Base-by-base conservation (phyloP, 768 basidiomycete species). In the Erythrobasidium yunnanense region DNA sequence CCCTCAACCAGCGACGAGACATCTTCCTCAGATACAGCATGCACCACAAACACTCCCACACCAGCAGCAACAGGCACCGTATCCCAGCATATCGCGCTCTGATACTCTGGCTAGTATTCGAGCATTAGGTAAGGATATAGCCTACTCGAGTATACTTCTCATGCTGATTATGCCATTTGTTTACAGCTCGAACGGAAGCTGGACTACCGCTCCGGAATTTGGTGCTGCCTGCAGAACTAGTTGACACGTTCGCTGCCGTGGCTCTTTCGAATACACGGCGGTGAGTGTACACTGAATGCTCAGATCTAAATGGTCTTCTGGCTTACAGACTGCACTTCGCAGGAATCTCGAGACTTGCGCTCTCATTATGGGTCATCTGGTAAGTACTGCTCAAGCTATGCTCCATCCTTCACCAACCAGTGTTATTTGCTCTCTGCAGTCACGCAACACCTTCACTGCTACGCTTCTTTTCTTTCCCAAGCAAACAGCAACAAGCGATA, bases 261-360 rank as follows among this genome's bases (percentile, higher is more conserved):
- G 52, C 52, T n/a, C 23, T 32, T 20, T 30, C 52, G 20, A 54
- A 54, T 54, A 54, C 52, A n/a, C n/a, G n/a, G n/a, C 23, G 32
- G 52, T 54, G 23, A 54, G 38, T 42, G 38, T 42, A 11, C 38
- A 54, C 32, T 54, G n/a, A 13, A 23, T 22, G 32, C 52, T 20
- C 3, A 23, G 13, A 52, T 22, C 17, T 52, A 8, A 52, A 52
- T 8, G 13, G 13, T 13, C 50, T 11, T 13, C 25, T n/a, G 25
- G 13, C 50, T 8, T 8, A n/a, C 29, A 27, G 25, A 18, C 20
- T 22, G 11, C 4, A 8, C 17, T 52, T 8, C 8, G 17, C 54
- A 55, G 54, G 5, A 55, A 55, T 55, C 23, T 55, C 27, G 54
- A 55, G 22, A 55, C 54, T 5, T 55, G 54, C 30, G 54, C 30